Base-by-base conservation (phyloP, 1,139 yeast genomes). In the Hansenula anomala region DNA sequence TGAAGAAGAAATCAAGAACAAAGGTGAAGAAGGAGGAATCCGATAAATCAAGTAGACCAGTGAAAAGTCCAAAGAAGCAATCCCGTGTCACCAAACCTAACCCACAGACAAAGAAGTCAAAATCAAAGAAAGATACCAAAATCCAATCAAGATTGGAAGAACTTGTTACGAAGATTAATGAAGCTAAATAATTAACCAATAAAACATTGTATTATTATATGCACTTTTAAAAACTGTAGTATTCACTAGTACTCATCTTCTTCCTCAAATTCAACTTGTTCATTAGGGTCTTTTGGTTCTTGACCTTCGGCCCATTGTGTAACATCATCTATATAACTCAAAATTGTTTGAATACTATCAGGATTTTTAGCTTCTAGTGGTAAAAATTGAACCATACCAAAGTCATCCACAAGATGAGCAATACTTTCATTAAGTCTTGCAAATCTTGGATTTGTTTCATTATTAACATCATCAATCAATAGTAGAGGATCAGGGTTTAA, bases 291-390 rank as follows among this genome's bases (percentile, higher is more conserved):
- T 59, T 90, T 90, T 17, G 97, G 97, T 60, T 92, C 99, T 61
- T 92, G 98, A 7, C 80, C 69, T 58, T 94, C 99, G 22, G 89
- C 80, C 98, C 98, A 92, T 58, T 92, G 99, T 0, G 98, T 92
- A 18, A 92, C 87, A 60, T 92, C 98, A 58, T 92, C 99, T 29
- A 94, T 85, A 59, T 89, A 89, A 56, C 96, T 84, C 51, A 94
- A 68, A 38, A 92, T 92, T 0, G 92, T 83, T 9, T 83, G 78
- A 16, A 92, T 83, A 35, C 89, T 76, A 36, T 82, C 90, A 31
- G 89, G 83, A 57, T 85, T 82, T 34, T 80, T 73, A 35, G 96
- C 82, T 55, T 88, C 94, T 47, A 92, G 69, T 0, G 98, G 97
- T 47, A 92, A 66, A 56, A 89, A 92, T 58, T 92, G 97, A 4